These are phyloP conservation scores for Plasmodium yoelii DNA, from an alignment of 169 alveolate genomes.

Conservation along the genomic window DNA sequence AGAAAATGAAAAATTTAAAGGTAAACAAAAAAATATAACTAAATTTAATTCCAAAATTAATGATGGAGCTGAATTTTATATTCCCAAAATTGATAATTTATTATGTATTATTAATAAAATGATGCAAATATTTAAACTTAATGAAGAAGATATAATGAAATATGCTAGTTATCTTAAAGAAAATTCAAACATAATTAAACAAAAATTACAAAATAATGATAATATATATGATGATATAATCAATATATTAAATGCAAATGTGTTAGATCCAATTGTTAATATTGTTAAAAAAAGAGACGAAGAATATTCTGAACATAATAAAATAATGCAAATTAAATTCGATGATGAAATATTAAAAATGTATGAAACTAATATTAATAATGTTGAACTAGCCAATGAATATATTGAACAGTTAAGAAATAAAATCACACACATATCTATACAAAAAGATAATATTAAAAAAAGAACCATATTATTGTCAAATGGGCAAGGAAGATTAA, in stretches of 20 bases:
- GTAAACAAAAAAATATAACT: slow-evolving; percentile 3
- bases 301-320: slow-evolving; percentile 20
- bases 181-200: slow-evolving; percentile 22
- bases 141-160: slow-evolving; percentile 33
- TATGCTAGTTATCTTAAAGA: slow-evolving; percentile 44
- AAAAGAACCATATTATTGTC: slow-evolving; percentile 33
- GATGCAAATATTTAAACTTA: slow-evolving; percentile 33
- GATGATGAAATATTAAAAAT: slow-evolving; percentile 58
- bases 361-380: slow-evolving; percentile 50
- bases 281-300: slow-evolving; percentile 35
- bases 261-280: slow-evolving; percentile 13
- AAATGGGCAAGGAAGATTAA: slow-evolving; percentile 49
- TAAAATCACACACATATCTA: not conserved
- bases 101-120: slow-evolving; percentile 32
- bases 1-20: slow-evolving; percentile 22
- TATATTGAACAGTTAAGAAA: slow-evolving; percentile 36
- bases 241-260: slow-evolving; percentile 15
- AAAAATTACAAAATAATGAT: slow-evolving; percentile 40
- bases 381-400: slow-evolving; percentile 61
- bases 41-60: not conserved
- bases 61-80: slow-evolving; percentile 12
- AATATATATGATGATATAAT: slow-evolving; percentile 55
- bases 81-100: slow-evolving; percentile 42
- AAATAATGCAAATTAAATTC: slow-evolving; percentile 33
- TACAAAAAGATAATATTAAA: slow-evolving; percentile 19